Evolutionary conservation across 371 early-diverging fungal species (phyloP).

Genomic region (Mortierella sp.): DNA sequence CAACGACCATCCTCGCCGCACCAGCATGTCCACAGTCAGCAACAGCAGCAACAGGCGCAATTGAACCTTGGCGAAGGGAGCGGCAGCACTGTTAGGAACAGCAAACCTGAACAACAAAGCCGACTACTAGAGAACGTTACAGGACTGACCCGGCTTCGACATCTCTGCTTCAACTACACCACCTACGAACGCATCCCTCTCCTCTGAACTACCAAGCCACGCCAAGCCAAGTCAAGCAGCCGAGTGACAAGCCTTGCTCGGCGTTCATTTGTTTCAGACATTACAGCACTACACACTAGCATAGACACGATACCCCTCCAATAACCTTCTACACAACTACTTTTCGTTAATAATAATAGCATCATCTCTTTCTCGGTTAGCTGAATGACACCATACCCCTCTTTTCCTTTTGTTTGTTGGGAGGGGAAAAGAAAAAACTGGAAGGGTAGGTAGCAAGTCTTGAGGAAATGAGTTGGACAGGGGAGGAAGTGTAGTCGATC

Average conservation of each 20-base stretch:
- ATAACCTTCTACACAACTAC: not conserved
- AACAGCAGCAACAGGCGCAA: not conserved
- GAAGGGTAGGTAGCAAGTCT: not conserved
- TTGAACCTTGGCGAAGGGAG: not conserved
- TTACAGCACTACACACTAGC: not conserved
- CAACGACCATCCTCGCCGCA: not conserved
- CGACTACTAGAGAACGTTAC: constrained; percentile 8
- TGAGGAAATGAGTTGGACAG: not conserved
- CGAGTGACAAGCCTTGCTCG: not conserved
- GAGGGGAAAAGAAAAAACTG: not conserved
- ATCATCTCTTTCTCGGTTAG: not conserved
- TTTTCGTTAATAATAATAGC: not conserved
- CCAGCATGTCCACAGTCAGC: not conserved
- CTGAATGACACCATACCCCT: not conserved
- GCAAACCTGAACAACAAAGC: not conserved
- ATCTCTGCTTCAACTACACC: constrained; percentile 4
- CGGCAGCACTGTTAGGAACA: not conserved
- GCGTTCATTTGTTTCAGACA: not conserved
- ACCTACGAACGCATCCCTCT: constrained; percentile 4
- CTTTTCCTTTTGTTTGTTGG: not conserved
- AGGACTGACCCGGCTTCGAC: not conserved
- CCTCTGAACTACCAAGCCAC: not conserved
- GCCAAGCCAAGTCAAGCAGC: not conserved
- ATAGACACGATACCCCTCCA: not conserved
- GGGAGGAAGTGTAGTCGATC: not conserved